Percentiles rank a stretch among this genome's conserved stretches.
phyloP scores from a whole-genome alignment of 495 filamentous ascomycete species.

The Bryoglossum gracile region DNA sequence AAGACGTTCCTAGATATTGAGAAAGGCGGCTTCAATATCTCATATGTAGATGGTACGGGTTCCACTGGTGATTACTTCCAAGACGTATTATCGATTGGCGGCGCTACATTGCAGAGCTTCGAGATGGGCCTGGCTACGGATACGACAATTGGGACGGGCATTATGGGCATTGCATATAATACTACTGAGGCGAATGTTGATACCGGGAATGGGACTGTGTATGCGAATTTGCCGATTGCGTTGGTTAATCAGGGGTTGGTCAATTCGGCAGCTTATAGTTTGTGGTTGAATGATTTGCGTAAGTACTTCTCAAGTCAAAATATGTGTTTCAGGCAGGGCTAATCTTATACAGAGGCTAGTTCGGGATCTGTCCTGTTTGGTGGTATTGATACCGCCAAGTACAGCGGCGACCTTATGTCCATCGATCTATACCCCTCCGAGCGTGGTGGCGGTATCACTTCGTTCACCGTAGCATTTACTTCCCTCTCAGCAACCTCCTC shows the following conservation, averaged over 20 bases:
- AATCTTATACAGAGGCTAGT: constrained; percentile 34
- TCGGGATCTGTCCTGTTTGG: constrained; percentile 88
- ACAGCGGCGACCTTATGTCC: constrained; percentile 61
- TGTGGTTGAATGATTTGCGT: constrained; percentile 80
- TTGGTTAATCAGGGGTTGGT: constrained; percentile 69
- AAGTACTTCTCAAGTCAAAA: constrained; percentile 13
- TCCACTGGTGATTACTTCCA: constrained; percentile 74
- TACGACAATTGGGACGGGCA: constrained; percentile 65
- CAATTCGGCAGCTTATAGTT: constrained; percentile 75
- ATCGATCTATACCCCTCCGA: constrained; percentile 46
- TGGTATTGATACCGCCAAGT: constrained; percentile 86
- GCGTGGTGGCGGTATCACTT: constrained; percentile 36
- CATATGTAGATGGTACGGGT: constrained; percentile 75
- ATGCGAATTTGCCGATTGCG: constrained; percentile 72
- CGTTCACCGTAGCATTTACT: constrained; percentile 73
- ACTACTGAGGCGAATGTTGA: constrained; percentile 68
- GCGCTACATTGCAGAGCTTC: constrained; percentile 53
- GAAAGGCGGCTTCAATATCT: constrained; percentile 68
- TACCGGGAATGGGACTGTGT: constrained; percentile 38
- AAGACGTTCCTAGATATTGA: constrained; percentile 61
- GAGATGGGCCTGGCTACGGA: constrained; percentile 78
- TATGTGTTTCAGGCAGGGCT: background rate
- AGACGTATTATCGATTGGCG: constrained; percentile 70
- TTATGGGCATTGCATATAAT: constrained; percentile 83
- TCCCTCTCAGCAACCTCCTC: constrained; percentile 38